These are phyloP conservation scores for Royoungia palumana DNA, from an alignment of 768 basidiomycete species.

Conservation along the genomic window DNA sequence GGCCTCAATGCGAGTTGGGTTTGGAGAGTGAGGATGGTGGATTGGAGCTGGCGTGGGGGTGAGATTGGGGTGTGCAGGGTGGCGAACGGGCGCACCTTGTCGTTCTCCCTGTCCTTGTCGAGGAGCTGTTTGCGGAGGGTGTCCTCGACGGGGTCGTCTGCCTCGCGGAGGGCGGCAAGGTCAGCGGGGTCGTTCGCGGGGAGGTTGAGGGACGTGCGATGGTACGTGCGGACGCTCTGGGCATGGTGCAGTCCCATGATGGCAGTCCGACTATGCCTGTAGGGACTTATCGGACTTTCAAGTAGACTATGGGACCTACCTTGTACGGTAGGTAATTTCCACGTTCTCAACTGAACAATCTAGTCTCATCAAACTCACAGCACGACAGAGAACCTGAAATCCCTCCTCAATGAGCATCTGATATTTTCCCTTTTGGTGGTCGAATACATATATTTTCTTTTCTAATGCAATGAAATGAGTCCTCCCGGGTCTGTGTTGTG, in stretches of 20 bases:
- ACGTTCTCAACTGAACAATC: too few species aligned
- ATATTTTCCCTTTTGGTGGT: too few species aligned
- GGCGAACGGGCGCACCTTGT: conserved; percentile 44
- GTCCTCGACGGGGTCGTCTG: conserved; percentile 56
- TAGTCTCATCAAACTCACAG: too few species aligned
- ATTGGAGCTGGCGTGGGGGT: conserved; percentile 46
- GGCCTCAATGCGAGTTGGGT: conserved; percentile 65
- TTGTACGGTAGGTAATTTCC: too few species aligned
- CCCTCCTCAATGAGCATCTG: too few species aligned
- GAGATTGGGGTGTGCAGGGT: background rate
- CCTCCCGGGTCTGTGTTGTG: too few species aligned
- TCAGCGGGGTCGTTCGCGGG: conserved; percentile 42
- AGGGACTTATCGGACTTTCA: too few species aligned
- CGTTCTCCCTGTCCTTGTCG: conserved; percentile 68
- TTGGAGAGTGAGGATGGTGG: conserved; percentile 61
- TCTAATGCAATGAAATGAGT: too few species aligned
- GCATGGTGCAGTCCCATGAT: conserved; percentile 70
- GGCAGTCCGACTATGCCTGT: too few species aligned
- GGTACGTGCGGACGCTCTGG: conserved; percentile 58
- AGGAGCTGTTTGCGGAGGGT: conserved; percentile 58
- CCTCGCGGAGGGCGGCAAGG: conserved; percentile 56
- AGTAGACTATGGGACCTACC: too few species aligned
- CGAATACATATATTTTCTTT: too few species aligned
- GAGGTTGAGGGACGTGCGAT: conserved; percentile 46
- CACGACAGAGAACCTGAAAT: too few species aligned